Conservation (phyloP, 2,329 filamentous ascomycete species). For the Boeremia lycopersici region DNA sequence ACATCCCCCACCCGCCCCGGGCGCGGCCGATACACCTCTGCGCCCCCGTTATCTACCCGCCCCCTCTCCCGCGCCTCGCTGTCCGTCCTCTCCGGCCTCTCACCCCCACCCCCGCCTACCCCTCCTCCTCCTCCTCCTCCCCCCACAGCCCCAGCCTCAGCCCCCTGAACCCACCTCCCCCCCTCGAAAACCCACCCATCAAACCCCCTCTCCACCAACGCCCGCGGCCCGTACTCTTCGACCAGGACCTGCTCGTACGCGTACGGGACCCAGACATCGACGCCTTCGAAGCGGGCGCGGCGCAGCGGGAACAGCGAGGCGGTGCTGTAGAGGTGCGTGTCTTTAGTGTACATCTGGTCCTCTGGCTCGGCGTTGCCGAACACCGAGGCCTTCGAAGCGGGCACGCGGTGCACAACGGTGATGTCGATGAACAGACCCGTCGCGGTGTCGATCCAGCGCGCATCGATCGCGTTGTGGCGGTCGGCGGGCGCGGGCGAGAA, state of each 20-base stretch:
- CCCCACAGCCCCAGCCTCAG: neutral
- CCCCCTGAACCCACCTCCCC: constrained; percentile 30
- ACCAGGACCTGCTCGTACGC: constrained; percentile 60
- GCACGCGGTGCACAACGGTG: constrained; percentile 58
- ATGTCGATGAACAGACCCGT: constrained; percentile 68
- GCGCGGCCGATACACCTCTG: neutral
- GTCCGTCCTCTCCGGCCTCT: neutral
- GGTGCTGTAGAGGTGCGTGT: constrained; percentile 60
- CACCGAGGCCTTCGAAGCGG: constrained; percentile 36
- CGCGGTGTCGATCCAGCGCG: constrained; percentile 64
- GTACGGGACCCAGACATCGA: constrained; percentile 61
- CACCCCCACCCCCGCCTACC: neutral
- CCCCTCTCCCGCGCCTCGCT: neutral
- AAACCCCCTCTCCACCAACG: constrained; percentile 55
- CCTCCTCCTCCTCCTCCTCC: neutral
- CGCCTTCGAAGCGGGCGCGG: constrained; percentile 59
- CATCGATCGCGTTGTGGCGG: constrained; percentile 62
- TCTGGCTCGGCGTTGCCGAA: neutral
- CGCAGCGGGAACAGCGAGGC: constrained; percentile 64
- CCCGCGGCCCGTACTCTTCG: constrained; percentile 60
- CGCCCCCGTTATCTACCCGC: neutral
- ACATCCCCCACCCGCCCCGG: constrained; percentile 1
- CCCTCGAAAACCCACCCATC: constrained; percentile 51
- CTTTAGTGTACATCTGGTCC: constrained; percentile 55
- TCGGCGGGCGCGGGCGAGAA: constrained; percentile 53